Conservation (phyloP, 352 stramenopile genomes). For the Pythium brachiatum region DNA sequence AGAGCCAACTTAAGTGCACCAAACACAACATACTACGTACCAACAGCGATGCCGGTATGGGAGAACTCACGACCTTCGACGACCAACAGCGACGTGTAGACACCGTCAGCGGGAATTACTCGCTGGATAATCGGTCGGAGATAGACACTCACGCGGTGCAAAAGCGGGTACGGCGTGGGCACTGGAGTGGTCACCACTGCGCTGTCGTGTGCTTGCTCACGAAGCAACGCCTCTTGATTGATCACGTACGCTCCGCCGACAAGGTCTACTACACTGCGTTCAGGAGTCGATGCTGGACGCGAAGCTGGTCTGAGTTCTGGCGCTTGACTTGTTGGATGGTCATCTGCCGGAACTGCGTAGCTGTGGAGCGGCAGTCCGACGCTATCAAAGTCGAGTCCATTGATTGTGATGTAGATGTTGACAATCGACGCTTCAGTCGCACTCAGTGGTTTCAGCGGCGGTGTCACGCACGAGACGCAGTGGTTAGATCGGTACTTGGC, state of each 20-base stretch:
- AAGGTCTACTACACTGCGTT: neutral
- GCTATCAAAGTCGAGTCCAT: conserved; percentile 46
- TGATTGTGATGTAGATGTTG: conserved; percentile 29
- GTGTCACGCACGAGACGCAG: conserved; percentile 30
- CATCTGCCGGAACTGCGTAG: neutral
- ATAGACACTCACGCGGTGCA: conserved; percentile 42
- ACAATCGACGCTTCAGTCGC: conserved; percentile 20
- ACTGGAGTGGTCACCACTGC: neutral
- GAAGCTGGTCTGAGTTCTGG: neutral
- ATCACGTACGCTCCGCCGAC: neutral
- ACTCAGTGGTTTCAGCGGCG: conserved; percentile 17
- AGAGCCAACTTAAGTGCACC: neutral
- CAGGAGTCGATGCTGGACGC: neutral
- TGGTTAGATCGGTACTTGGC: conserved; percentile 31
- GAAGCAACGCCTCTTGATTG: neutral
- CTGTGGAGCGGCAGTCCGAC: conserved; percentile 24
- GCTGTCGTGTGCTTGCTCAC: neutral
- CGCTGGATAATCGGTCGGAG: conserved; percentile 40
- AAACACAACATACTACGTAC: conserved; percentile 26
- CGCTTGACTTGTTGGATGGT: neutral
- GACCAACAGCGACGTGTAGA: conserved; percentile 61
- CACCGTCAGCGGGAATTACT: conserved; percentile 45
- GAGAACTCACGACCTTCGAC: conserved; percentile 57
- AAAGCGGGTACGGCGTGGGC: neutral
- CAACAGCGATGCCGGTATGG: conserved; percentile 41